Conservation (phyloP, 257 asterid species). For the Nicotiana sylvestris region DNA sequence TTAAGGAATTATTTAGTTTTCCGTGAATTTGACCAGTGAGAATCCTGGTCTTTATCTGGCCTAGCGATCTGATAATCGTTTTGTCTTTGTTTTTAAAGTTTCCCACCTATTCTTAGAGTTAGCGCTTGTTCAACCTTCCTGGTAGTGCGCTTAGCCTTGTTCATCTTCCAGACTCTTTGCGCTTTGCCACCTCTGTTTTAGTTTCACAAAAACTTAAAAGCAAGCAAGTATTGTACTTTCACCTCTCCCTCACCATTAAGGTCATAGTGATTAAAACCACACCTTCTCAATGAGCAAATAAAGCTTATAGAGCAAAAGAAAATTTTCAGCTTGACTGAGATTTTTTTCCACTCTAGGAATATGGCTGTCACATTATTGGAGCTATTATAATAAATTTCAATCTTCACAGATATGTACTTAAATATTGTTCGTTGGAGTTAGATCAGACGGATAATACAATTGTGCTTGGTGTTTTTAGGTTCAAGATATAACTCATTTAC, state of each 20-base stretch:
- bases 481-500: slow-evolving; percentile 64
- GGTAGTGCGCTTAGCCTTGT: not conserved
- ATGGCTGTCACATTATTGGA: not conserved
- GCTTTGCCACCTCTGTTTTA: not conserved
- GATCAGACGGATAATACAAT: slow-evolving; percentile 9
- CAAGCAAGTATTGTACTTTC: not conserved
- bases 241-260: not conserved
- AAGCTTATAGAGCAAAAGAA: not conserved
- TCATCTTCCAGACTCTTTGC: not conserved
- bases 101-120: slow-evolving; percentile 1
- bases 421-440: slow-evolving; percentile 1
- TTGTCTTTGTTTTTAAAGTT: not conserved
- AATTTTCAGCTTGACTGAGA: not conserved
- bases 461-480: slow-evolving; percentile 40
- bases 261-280: not conserved
- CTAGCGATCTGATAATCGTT: not conserved
- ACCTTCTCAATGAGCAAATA: slow-evolving; percentile 1
- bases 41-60: not conserved
- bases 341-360: not conserved
- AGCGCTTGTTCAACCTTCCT: not conserved
- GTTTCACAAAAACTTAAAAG: not conserved
- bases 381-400: not conserved
- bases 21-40: not conserved
- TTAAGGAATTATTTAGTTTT: not conserved
- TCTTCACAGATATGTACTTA: not conserved